Evolutionary conservation across 2,329 filamentous ascomycete genomes (phyloP), one percentile per base, ranked within the genome.

Genomic region (Fusarium sp.): DNA sequence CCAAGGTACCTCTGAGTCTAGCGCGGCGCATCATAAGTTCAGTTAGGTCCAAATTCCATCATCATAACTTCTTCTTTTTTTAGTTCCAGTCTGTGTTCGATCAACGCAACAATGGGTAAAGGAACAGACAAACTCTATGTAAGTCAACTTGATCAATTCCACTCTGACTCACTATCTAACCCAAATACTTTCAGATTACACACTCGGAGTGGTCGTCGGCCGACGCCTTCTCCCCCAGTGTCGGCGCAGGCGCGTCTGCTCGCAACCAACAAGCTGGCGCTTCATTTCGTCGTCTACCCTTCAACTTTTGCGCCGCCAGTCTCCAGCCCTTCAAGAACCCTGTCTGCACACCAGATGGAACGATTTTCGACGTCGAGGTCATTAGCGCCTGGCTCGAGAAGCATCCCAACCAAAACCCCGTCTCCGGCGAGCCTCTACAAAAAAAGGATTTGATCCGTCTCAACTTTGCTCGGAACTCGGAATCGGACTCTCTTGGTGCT

Each of bases 131-230:
- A 83, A 60, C 77, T 83, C 63, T 83, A 82, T 58, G 79, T 81
- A 74, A 66, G 76, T 23, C 17, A 28, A 23, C 10, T 17, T 20
- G 15, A 17, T 12, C 20, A 17, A n/a, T 17, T 28, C 4, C 9
- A 23, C 36, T 19, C 26, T 44, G 24, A 12, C 3, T n/a, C 15
- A 14, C 34, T n/a, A 10, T 50, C 38, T 51, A 38, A 68, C 42
- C 7, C n/a, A 39, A 49, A 36, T 11, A 14, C 20, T 49, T 28
- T n/a, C 43, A 82, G 78, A 99, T 99, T 75, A 99, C 96, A 55
- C 96, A 99, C 82, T 96, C 93, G 39, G 96, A 99, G 84, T 99
- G 96, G 96, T 90, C 93, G 9, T 97, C 94, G 7, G 89, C 91
- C 46, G 94, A 97, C 79, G 89, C 93, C 60, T 97, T 92, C 80